Conservation (phyloP, 805 yeast species). For the Isabelozyma gotoi region DNA sequence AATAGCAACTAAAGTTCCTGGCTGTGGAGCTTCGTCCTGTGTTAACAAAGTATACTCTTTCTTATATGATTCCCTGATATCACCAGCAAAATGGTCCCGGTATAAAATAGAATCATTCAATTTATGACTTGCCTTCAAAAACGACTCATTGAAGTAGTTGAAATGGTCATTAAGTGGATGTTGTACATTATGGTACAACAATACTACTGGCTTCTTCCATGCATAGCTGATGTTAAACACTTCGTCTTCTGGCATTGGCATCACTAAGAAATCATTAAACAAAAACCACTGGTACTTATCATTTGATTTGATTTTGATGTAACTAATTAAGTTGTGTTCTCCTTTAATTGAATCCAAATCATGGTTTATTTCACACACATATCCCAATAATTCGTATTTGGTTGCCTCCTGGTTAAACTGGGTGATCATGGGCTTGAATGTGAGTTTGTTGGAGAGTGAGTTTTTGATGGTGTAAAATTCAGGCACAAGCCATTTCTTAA, state of each 20-base stretch:
- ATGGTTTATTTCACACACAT: conserved; percentile 64
- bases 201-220: conserved; percentile 84
- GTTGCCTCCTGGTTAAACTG: conserved; percentile 24
- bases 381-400: conserved; percentile 66
- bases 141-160: conserved; percentile 30
- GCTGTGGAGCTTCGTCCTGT: conserved; percentile 64
- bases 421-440: conserved; percentile 31
- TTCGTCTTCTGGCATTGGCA: conserved; percentile 70
- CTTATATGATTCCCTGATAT: conserved; percentile 55
- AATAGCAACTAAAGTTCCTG: conserved; percentile 81
- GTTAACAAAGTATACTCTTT: conserved; percentile 71
- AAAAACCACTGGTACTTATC: conserved; percentile 70
- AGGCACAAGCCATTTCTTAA: conserved; percentile 59
- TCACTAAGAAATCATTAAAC: conserved; percentile 89
- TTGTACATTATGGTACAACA: conserved; percentile 55
- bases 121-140: conserved; percentile 14
- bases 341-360: conserved; percentile 37
- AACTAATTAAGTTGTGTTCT: conserved; percentile 60
- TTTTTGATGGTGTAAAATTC: conserved; percentile 49
- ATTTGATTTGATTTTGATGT: conserved; percentile 42
- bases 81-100: conserved; percentile 71
- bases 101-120: conserved; percentile 68
- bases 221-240: conserved; percentile 67
- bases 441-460: conserved; percentile 23
- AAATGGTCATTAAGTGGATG: conserved; percentile 36